phyloP scores from a whole-genome alignment of 106 monocot species.

The Dendrobium huoshanense region DNA sequence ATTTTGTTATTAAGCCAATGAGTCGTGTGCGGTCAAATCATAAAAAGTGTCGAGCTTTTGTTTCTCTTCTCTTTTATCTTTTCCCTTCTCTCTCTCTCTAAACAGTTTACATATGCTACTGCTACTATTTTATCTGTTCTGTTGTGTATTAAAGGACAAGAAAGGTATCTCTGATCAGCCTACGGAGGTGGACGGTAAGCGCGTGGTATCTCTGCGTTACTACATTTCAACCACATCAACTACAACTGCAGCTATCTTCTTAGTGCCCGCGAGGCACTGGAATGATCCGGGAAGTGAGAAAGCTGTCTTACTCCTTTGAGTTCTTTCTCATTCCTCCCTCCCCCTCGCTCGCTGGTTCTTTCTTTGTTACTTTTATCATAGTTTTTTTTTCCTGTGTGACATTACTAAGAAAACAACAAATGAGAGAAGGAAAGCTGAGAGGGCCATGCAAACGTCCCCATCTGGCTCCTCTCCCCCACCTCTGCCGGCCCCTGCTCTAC shows the following conservation, averaged over 20 bases:
- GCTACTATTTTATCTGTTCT: neutral
- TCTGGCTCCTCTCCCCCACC: constrained; percentile 25
- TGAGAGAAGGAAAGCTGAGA: constrained; percentile 8
- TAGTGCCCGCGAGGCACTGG: constrained; percentile 24
- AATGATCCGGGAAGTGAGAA: constrained; percentile 1
- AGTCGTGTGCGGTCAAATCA: constrained; percentile 1
- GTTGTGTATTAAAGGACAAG: neutral
- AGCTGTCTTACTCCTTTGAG: neutral
- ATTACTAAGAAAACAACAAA: constrained; percentile 32
- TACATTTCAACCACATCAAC: constrained; percentile 4
- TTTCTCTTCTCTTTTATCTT: neutral
- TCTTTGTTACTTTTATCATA: neutral
- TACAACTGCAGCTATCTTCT: constrained; percentile 19
- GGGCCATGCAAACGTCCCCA: constrained; percentile 2
- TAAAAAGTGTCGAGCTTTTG: neutral
- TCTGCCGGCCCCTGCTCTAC: constrained; percentile 21
- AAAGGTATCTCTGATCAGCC: neutral
- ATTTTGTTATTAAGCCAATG: too few relatives aligned
- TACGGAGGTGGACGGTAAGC: neutral
- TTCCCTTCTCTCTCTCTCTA: neutral
- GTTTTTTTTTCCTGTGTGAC: neutral
- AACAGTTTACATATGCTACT: neutral
- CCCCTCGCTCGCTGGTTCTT: neutral
- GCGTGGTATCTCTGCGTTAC: neutral
- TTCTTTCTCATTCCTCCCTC: neutral